Evolutionary conservation across 2,329 filamentous ascomycete genomes (phyloP).

Genomic region (Aspergillus neoniger): DNA sequence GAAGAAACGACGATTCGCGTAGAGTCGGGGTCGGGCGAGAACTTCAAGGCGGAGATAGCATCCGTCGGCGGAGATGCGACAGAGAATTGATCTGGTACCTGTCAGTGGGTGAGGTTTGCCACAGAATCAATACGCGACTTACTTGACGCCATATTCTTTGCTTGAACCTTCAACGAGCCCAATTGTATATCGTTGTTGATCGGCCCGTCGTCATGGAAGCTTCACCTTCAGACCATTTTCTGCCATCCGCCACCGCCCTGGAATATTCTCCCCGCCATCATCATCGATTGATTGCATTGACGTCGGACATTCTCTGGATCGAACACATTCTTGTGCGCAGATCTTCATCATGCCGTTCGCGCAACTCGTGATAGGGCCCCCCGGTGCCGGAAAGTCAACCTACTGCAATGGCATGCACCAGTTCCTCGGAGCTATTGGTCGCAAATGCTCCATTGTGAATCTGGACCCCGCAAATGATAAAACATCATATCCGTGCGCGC

Average conservation of each 20-base stretch:
- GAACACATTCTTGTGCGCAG: not conserved
- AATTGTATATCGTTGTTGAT: slow-evolving; percentile 24
- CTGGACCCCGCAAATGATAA: slow-evolving; percentile 96
- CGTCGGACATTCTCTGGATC: not conserved
- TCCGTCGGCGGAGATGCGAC: slow-evolving; percentile 80
- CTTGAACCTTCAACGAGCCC: slow-evolving; percentile 10
- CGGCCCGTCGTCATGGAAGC: slow-evolving; percentile 27
- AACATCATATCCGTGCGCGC: slow-evolving; percentile 81
- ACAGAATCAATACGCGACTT: slow-evolving; percentile 18
- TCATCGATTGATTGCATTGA: not conserved
- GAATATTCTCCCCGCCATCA: slow-evolving; percentile 29
- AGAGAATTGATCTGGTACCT: slow-evolving; percentile 68
- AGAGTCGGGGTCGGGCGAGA: slow-evolving; percentile 74
- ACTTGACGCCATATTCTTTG: slow-evolving; percentile 47
- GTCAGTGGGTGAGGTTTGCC: slow-evolving; percentile 9
- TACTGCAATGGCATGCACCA: slow-evolving; percentile 99
- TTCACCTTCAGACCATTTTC: slow-evolving; percentile 33
- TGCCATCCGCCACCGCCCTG: slow-evolving; percentile 34
- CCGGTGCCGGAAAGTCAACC: slow-evolving; percentile 93
- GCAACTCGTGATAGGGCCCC: slow-evolving; percentile 92
- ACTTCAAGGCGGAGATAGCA: slow-evolving; percentile 82
- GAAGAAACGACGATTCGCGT: slow-evolving; percentile 84
- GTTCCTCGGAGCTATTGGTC: slow-evolving; percentile 92
- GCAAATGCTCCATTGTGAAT: slow-evolving; percentile 93
- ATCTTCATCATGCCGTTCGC: slow-evolving; percentile 55